Percentiles rank a stretch among this genome's conserved stretches.
Conservation (phyloP, 768 basidiomycete species). For the Heimioporus sp. region DNA sequence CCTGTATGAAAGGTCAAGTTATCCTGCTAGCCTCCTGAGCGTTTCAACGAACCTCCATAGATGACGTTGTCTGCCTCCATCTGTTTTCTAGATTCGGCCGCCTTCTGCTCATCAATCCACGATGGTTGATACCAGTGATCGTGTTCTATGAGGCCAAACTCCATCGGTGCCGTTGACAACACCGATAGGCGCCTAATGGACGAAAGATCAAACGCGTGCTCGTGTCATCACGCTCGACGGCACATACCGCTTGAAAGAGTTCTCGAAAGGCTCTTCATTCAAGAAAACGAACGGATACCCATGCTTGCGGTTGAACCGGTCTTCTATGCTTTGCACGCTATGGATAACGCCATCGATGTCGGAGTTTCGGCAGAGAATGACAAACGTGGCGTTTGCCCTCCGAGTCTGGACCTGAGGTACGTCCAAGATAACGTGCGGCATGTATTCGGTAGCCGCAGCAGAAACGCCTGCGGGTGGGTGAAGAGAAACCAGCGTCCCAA, state of each 20-base stretch:
- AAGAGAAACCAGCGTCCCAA: conserved; percentile 1
- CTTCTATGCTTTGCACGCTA: conserved; percentile 55
- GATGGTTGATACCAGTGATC: conserved; percentile 70
- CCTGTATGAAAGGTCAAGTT: neutral
- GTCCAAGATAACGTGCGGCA: neutral
- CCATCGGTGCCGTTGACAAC: conserved; percentile 44
- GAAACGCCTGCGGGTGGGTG: neutral
- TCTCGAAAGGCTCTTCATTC: conserved; percentile 58
- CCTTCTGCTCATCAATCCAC: conserved; percentile 70
- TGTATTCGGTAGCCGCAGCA: neutral
- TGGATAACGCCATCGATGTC: conserved; percentile 45
- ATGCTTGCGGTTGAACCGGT: conserved; percentile 54
- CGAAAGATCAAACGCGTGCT: conserved; percentile 15
- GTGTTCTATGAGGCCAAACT: conserved; percentile 57
- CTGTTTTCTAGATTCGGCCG: conserved; percentile 46
- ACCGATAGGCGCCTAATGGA: conserved; percentile 30
- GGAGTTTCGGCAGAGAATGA: conserved; percentile 52
- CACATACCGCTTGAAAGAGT: conserved; percentile 46
- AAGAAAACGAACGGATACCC: conserved; percentile 65
- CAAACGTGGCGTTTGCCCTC: conserved; percentile 57
- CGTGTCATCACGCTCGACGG: neutral
- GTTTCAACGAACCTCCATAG: conserved; percentile 42
- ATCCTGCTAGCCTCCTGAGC: neutral
- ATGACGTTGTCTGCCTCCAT: conserved; percentile 49
- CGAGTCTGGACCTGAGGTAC: neutral